Conservation (phyloP, 495 filamentous ascomycete species). For the Hypoxylon fragiforme region DNA sequence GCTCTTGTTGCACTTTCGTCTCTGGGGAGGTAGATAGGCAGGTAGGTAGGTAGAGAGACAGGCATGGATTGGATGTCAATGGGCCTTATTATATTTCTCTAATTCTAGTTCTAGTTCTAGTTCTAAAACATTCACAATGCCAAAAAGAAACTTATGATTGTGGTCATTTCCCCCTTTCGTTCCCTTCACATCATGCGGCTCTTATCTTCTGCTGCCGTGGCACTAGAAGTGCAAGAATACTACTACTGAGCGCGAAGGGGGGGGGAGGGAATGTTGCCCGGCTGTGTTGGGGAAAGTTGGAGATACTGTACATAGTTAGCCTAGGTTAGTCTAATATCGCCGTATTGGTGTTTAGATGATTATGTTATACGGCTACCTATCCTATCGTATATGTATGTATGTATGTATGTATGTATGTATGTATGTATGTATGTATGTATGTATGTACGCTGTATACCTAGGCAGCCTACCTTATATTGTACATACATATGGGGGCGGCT, state of each 20-base stretch:
- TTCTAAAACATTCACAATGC: neutral
- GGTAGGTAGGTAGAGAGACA: slow-evolving; percentile 9
- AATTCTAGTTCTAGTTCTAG: too few relatives aligned
- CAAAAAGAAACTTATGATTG: neutral
- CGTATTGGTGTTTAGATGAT: neutral
- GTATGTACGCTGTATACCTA: too few relatives aligned
- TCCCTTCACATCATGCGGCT: slow-evolving; percentile 27
- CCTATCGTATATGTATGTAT: neutral
- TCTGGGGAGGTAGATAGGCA: neutral
- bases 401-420: neutral
- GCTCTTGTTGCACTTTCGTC: neutral
- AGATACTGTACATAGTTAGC: too few relatives aligned
- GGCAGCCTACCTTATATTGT: too few relatives aligned
- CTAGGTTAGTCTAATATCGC: neutral
- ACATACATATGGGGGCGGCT: too few relatives aligned
- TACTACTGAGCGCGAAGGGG: too few relatives aligned
- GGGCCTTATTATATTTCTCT: too few relatives aligned
- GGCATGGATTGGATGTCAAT: neutral
- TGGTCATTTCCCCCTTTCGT: neutral
- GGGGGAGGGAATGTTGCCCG: slow-evolving; percentile 17
- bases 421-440: too few relatives aligned
- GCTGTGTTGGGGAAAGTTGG: neutral
- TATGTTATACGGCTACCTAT: too few relatives aligned
- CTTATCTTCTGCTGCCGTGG: slow-evolving; percentile 15
- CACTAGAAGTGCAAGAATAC: slow-evolving; percentile 10